phyloP scores from a whole-genome alignment of 2,329 filamentous ascomycete genomes.

The Clonostachys sp. region DNA sequence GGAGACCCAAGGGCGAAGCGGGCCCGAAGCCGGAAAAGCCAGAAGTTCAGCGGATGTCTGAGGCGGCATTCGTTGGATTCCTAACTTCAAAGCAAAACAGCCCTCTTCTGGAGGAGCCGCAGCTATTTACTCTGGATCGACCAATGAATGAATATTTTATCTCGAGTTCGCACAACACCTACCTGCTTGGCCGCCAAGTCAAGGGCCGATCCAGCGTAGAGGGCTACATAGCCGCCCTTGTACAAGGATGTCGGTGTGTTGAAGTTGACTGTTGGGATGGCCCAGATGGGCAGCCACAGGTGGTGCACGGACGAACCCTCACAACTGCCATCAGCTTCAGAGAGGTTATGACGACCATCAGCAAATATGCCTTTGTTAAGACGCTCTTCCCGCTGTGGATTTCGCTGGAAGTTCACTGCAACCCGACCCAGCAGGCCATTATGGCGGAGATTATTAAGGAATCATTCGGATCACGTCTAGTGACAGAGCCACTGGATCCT shows the following conservation, averaged over 20 bases:
- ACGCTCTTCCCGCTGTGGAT: constrained; percentile 90
- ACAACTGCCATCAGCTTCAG: constrained; percentile 86
- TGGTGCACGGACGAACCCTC: constrained; percentile 86
- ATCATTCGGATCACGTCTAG: constrained; percentile 74
- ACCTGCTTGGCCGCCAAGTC: constrained; percentile 86
- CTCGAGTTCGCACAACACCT: constrained; percentile 98
- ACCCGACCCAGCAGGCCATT: constrained; percentile 70
- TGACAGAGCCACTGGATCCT: constrained; percentile 69
- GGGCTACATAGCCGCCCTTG: constrained; percentile 85
- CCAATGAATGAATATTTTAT: constrained; percentile 97
- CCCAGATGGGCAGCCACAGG: constrained; percentile 77
- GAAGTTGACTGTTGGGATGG: constrained; percentile 99
- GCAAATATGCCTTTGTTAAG: constrained; percentile 87
- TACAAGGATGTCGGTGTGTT: constrained; percentile 87
- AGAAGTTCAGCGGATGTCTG: constrained; percentile 59
- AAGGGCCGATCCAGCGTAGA: constrained; percentile 89
- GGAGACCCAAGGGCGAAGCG: constrained; percentile 41
- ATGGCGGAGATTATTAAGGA: constrained; percentile 91
- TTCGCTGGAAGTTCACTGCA: constrained; percentile 94
- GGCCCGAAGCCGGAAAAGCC: constrained; percentile 34
- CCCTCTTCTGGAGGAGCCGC: constrained; percentile 56
- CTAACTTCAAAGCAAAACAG: constrained; percentile 71
- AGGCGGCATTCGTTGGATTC: constrained; percentile 74
- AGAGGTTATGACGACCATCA: constrained; percentile 89
- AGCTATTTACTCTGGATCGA: constrained; percentile 64